A percentile compares a stretch with the other conserved stretches of the same genome.
Evolutionary conservation across 129 eudicot species (phyloP).

Genomic region (Saussurea involucrata): DNA sequence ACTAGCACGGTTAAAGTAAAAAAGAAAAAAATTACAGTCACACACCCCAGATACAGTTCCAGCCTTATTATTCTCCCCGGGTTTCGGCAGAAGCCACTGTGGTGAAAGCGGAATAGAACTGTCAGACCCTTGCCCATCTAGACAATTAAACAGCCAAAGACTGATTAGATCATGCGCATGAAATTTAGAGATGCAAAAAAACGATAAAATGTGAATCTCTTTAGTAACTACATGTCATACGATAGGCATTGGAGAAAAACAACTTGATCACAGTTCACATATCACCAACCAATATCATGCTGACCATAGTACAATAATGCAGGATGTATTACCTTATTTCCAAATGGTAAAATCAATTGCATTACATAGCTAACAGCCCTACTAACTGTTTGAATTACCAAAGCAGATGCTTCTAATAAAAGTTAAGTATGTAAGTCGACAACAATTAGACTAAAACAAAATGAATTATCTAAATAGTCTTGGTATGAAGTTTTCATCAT

Average conservation of each 20-base stretch:
- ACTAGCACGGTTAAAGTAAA: too few species aligned
- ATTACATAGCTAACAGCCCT: not conserved
- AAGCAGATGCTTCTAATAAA: not conserved
- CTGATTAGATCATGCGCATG: not conserved
- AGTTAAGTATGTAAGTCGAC: not conserved
- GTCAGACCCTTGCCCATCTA: conserved; percentile 71
- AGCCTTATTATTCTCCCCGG: conserved; percentile 76
- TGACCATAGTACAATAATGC: not conserved
- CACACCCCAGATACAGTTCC: conserved; percentile 68
- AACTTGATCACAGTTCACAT: not conserved
- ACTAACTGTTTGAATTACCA: not conserved
- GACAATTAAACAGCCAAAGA: conserved; percentile 24
- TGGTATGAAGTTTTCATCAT: not conserved
- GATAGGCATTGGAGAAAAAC: not conserved
- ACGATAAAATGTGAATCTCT: not conserved
- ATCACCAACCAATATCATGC: not conserved
- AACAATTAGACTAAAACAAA: not conserved
- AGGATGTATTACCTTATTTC: not conserved
- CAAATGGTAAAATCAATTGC: not conserved
- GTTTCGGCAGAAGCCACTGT: conserved; percentile 95
- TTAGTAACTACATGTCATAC: not conserved
- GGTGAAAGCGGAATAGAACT: conserved; percentile 92
- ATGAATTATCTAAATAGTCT: not conserved
- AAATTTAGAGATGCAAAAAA: not conserved
- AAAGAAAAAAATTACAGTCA: conserved; percentile 12